Conservation (phyloP, 371 early-diverging fungal species). For the Synchytrium microbalum region DNA sequence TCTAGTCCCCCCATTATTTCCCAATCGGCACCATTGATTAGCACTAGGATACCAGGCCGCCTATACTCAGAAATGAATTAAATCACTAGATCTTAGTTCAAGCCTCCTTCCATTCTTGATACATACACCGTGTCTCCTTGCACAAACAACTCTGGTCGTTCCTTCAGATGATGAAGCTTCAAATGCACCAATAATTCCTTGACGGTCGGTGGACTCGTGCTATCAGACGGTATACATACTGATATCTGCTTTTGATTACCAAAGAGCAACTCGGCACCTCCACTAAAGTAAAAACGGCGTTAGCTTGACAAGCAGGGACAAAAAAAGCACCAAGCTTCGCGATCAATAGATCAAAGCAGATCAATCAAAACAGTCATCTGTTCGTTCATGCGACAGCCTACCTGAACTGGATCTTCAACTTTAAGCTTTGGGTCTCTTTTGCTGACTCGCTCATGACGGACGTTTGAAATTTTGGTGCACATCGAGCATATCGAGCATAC, state of each 20-base stretch:
- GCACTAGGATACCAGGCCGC: constrained; percentile 89
- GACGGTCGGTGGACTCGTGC: constrained; percentile 45
- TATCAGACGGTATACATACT: constrained; percentile 42
- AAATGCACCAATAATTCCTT: constrained; percentile 67
- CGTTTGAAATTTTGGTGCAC: too few species aligned
- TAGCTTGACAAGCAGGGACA: too few species aligned
- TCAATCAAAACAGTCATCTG: neutral
- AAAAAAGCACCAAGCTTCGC: too few species aligned
- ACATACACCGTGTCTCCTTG: constrained; percentile 75
- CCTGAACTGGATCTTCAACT: neutral
- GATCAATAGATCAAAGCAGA: neutral
- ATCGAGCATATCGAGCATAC: too few species aligned
- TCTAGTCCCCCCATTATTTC: constrained; percentile 87
- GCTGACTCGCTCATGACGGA: too few species aligned
- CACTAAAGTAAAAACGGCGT: constrained; percentile 54
- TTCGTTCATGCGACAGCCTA: neutral
- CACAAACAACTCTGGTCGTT: constrained; percentile 79
- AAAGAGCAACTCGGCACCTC: constrained; percentile 92
- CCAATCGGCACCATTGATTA: constrained; percentile 94
- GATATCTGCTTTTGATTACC: constrained; percentile 56
- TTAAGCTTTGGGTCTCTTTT: too few species aligned
- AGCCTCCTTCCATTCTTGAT: neutral
- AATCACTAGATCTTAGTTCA: constrained; percentile 3
- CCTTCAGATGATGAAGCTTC: constrained; percentile 60
- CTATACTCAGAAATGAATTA: constrained; percentile 26